Evolutionary conservation across 1,139 yeast species (phyloP).

Genomic region (Candida glucosophila): DNA sequence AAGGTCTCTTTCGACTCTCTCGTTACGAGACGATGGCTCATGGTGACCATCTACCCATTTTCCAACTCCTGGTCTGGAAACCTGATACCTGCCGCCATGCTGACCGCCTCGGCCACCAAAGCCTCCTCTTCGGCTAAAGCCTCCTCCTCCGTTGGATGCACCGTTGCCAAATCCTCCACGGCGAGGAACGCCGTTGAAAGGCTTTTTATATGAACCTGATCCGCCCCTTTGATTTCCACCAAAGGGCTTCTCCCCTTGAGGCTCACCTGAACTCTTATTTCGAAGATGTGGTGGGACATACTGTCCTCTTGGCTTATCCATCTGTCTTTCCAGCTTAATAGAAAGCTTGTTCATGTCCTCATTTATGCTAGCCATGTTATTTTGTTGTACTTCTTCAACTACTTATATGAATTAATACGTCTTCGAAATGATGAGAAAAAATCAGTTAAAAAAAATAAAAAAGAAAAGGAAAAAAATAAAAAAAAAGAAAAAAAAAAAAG

Average conservation of each 20-base stretch:
- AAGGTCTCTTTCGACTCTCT: constrained; percentile 65
- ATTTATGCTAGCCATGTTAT: constrained; percentile 32
- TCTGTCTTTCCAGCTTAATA: constrained; percentile 16
- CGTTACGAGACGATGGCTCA: constrained; percentile 70
- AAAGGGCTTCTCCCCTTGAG: constrained; percentile 8
- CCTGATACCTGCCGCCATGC: constrained; percentile 13
- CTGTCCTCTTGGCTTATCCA: constrained; percentile 12
- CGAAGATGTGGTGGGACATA: constrained; percentile 73
- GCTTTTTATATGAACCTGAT: constrained; percentile 5
- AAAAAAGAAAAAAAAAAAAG: too few species aligned
- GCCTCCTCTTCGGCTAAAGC: constrained; percentile 20
- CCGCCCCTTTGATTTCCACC: constrained; percentile 11
- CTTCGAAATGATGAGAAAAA: too few species aligned
- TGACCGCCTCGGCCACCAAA: constrained; percentile 14
- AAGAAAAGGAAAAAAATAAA: too few species aligned
- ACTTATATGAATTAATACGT: too few species aligned
- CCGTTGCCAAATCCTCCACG: constrained; percentile 9
- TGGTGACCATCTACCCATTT: constrained; percentile 85
- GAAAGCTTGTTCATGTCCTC: constrained; percentile 38
- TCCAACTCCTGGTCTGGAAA: constrained; percentile 46
- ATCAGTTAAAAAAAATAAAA: too few species aligned
- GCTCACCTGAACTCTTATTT: too few species aligned
- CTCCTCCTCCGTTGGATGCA: constrained; percentile 17
- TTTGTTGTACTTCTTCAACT: too few species aligned
- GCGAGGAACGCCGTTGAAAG: constrained; percentile 5